Evolutionary conservation across 257 asterid genomes (phyloP), one percentile per base, ranked within the genome.

Genomic region (Rehmannia glutinosa): DNA sequence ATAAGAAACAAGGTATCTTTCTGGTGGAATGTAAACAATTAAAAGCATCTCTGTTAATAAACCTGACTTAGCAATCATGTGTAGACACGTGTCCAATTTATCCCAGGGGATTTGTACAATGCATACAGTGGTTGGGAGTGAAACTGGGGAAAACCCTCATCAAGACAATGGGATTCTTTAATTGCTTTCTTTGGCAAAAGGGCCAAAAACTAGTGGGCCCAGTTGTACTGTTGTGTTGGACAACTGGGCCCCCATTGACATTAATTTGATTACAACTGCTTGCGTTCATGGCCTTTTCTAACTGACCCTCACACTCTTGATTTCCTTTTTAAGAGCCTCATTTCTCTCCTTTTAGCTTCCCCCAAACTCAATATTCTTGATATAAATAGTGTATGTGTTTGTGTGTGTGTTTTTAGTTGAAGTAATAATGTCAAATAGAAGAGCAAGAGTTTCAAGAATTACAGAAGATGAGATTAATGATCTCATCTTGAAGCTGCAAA

Each of bases 381-480:
- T n/a, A n/a, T n/a, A n/a, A n/a, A n/a, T n/a, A n/a, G n/a, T n/a
- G n/a, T n/a, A n/a, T 49, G 28, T 42, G 60, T 65, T 20, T 17
- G 35, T 47, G 47, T 49, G 23, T 30, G 36, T 30, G 36, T 30
- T 30, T 30, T 64, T 10, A 33, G 24, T 43, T 12, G 67, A 46
- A 19, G 19, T n/a, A 47, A 82, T 12, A 47, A 82, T 84, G 91
- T 73, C 88, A 61, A 79, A 77, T 63, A 82, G 91, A 20, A 77
- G 89, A 51, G 69, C 65, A 63, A 71, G 76, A 62, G 46, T 32
- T 64, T 75, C 90, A 57, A 78, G 84, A 65, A 67, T 74, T 27
- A 79, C 79, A 32, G 81, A 77, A 45, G 87, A 84, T 75, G 96
- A 86, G 88, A 78, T 83, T n/a, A 80, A 78, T 75, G 82, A 75